A percentile compares a stretch with the other conserved stretches of the same genome.
Evolutionary conservation across 2,329 filamentous ascomycete genomes (phyloP).

Genomic region (Penicillium polonicum): DNA sequence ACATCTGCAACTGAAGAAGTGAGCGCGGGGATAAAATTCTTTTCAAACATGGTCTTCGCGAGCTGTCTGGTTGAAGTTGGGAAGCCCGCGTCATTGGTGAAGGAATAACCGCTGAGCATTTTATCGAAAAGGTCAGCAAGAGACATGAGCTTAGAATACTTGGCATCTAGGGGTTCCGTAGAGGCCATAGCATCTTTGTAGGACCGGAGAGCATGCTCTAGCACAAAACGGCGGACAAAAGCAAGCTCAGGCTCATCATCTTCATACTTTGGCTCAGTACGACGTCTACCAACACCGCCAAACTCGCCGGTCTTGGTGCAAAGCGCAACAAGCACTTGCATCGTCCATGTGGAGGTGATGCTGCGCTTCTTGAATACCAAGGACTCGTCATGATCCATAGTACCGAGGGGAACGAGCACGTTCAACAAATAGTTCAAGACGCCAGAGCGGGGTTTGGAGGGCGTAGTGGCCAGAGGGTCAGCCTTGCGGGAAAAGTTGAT

Average conservation of each 20-base stretch:
- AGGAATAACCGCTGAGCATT: conserved; percentile 81
- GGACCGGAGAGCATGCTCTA: conserved; percentile 87
- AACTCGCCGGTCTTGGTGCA: conserved; percentile 85
- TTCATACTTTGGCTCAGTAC: conserved; percentile 44
- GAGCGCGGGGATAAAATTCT: conserved; percentile 85
- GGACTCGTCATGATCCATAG: conserved; percentile 69
- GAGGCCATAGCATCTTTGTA: conserved; percentile 85
- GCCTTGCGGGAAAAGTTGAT: conserved; percentile 97
- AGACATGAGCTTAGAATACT: conserved; percentile 83
- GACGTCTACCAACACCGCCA: conserved; percentile 56
- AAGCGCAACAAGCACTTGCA: conserved; percentile 80
- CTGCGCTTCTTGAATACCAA: conserved; percentile 78
- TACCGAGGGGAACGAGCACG: conserved; percentile 67
- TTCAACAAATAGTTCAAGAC: conserved; percentile 92
- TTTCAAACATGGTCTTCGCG: conserved; percentile 95
- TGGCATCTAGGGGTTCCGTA: conserved; percentile 74
- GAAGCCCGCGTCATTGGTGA: conserved; percentile 49
- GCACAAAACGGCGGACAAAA: conserved; percentile 90
- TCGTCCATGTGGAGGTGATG: conserved; percentile 81
- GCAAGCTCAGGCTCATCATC: conserved; percentile 57
- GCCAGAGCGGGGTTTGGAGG: conserved; percentile 88
- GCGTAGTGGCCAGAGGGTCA: conserved; percentile 77
- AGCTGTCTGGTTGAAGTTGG: conserved; percentile 74
- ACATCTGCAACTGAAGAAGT: conserved; percentile 93
- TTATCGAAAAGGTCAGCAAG: conserved; percentile 89